These are phyloP conservation scores for Cercophora scortea DNA, from an alignment of 495 filamentous ascomycete genomes.

Conservation along the genomic window DNA sequence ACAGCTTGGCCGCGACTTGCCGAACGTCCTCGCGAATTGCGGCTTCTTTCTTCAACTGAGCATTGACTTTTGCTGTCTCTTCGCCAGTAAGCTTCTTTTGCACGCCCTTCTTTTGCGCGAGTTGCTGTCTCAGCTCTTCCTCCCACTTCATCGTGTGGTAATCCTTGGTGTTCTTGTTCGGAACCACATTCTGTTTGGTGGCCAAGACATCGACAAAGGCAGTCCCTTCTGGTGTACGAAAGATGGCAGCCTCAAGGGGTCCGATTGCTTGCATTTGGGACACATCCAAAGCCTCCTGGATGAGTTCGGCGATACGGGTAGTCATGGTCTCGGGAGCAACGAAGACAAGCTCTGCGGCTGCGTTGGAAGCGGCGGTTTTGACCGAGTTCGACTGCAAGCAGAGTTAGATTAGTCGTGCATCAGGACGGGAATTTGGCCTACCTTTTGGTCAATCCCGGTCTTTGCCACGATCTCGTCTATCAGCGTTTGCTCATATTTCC, in stretches of 20 bases:
- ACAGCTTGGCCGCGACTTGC: conserved; percentile 57
- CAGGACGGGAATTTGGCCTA: conserved; percentile 13
- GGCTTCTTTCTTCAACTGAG: conserved; percentile 80
- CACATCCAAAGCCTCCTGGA: conserved; percentile 61
- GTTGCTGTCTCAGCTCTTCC: conserved; percentile 76
- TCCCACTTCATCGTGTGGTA: conserved; percentile 97
- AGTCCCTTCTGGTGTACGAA: conserved; percentile 78
- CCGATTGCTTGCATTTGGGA: conserved; percentile 60
- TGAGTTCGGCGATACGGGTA: conserved; percentile 63
- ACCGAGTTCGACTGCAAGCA: conserved; percentile 31
- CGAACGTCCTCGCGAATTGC: conserved; percentile 64
- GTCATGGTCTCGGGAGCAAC: conserved; percentile 80
- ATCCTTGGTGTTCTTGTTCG: conserved; percentile 80
- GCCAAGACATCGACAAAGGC: conserved; percentile 85
- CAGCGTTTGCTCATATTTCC: conserved; percentile 37
- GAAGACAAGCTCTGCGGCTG: conserved; percentile 85
- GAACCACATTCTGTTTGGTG: conserved; percentile 59
- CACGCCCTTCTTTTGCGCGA: conserved; percentile 86
- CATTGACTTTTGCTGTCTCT: conserved; percentile 83
- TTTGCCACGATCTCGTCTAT: conserved; percentile 40
- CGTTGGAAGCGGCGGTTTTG: conserved; percentile 63
- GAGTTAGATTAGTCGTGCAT: conserved; percentile 17
- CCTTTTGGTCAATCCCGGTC: conserved; percentile 40
- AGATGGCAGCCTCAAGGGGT: conserved; percentile 82
- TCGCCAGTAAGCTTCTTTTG: conserved; percentile 85